Evolutionary conservation across 495 filamentous ascomycete genomes (phyloP), one percentile per base, ranked within the genome.

Genomic region (Penicillium pancosmium): DNA sequence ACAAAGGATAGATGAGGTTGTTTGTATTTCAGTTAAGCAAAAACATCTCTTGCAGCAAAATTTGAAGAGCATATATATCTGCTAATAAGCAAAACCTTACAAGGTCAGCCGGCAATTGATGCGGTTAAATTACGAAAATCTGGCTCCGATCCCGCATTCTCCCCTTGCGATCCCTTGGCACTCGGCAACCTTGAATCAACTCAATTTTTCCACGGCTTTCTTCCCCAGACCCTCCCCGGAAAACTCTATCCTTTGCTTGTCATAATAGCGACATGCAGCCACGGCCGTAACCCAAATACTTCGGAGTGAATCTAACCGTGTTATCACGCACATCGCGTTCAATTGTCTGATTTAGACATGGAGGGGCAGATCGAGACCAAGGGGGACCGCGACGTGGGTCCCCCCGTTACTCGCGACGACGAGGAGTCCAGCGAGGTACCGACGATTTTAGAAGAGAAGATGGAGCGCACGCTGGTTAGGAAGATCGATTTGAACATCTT

Each of bases 401-500:
- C 54, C 34, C 23, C 47, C 16, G 36, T 23, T 9, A 19, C 9
- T 13, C 11, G 15, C 44, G 44, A 48, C 2, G 46, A 48, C 6
- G 19, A 27, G 4, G 46, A 48, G 19, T 27, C 19, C 19, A 48
- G 21, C 6, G 18, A 23, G 23, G 46, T 27, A 5, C 46, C 46
- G 16, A 46, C 41, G 19, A 48, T 48, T 27, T 5, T 25, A 27
- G 46, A 48, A 56, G 61, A 65, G 54, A 63, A 72, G 49, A 72
- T 71, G 19, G 82, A 84, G 63, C 69, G 61, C 33, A 74, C 70
- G 23, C 57, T 86, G 10, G 73, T 83, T 3, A 56, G 79, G 52
- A 86, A 83, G 60, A 75, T 88, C 33, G 86, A 90, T 62, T 52
- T 78, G 16, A 73, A 83, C 60, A 82, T 90, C 36, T 68, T 89